Evolutionary conservation across 1,284 basidiomycete genomes (phyloP), one percentile per base, ranked within the genome.

Genomic region (Porodaedalea pini): DNA sequence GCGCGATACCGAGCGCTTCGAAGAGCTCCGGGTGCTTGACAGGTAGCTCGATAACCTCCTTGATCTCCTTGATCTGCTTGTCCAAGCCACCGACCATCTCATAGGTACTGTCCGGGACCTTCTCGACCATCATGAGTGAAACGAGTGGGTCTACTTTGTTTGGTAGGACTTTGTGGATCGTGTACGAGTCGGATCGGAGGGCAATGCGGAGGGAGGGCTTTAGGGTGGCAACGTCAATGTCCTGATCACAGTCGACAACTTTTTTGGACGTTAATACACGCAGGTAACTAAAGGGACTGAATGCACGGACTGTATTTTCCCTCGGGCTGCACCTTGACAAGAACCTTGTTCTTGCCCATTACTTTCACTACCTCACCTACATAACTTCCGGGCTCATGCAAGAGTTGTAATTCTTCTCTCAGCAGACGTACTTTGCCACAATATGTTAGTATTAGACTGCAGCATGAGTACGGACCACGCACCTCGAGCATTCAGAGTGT

Each of bases 81-180:
- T 99, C 96, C 61, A 99, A 82, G 69, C 96, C 96, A 51, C 96
- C 96, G 64, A 99, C 96, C 94, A 98, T 98, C 74, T 99, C 96
- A 74, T 99, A 99, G 36, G 96, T 99, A 71, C 90, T 94, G 72
- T 99, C 96, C 0, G 96, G 96, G 0, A 98, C 96, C 73, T 99
- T 99, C 77, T 99, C 96, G n/a, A 98, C 96, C 96, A 98, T 98
- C 97, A 99, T 97, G 62, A 97, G 83, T 23, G 92, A 94, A 21
- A 97, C 94, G 32, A 96, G 85, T 3, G 94, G 93, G 71, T 96
- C 94, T 64, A 96, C 88, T 76, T 98, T 96, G 79, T 94, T 96
- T 1, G 94, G 94, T 0, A 97, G 77, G 67, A 97, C 91, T 71
- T 92, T 93, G 79, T 96, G 93, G 61, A 96, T 88, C 37, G 91